Conservation (phyloP, 208 protist species). For the Wallacemonas collosoma region DNA sequence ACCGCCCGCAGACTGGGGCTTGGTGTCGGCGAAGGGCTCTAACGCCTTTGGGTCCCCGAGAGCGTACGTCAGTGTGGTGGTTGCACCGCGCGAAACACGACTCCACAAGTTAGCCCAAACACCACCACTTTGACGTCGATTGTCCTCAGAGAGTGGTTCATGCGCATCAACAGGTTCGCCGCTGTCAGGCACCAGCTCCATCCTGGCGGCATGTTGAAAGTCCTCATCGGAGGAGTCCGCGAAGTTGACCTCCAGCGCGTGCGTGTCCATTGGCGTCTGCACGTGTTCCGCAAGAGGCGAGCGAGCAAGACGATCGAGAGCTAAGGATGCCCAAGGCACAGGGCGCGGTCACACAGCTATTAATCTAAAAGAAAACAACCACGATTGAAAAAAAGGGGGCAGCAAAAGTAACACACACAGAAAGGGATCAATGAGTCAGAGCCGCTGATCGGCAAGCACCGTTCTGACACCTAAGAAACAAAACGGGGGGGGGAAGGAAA, state of each 20-base stretch:
- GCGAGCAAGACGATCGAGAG: too few species aligned
- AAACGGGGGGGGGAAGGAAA: too few species aligned
- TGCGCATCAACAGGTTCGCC: conserved; percentile 2
- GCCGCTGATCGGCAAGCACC: too few species aligned
- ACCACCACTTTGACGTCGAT: neutral
- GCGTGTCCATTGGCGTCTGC: conserved; percentile 12
- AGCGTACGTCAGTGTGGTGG: neutral
- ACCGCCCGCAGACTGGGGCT: neutral
- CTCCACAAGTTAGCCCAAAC: neutral
- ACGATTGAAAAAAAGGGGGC: too few species aligned
- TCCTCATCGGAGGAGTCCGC: conserved; percentile 77
- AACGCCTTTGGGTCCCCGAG: neutral
- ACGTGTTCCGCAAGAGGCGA: neutral
- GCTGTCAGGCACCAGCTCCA: conserved; percentile 31
- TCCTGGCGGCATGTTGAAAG: conserved; percentile 40
- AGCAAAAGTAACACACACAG: too few species aligned
- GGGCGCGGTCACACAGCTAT: too few species aligned
- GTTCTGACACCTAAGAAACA: too few species aligned
- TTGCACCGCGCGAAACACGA: neutral
- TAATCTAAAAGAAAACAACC: too few species aligned
- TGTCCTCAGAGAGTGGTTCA: conserved; percentile 7
- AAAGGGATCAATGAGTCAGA: too few species aligned
- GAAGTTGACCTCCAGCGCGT: conserved; percentile 52
- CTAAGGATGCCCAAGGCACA: too few species aligned
- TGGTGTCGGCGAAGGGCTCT: neutral